phyloP scores from a whole-genome alignment of 352 stramenopile species.

The Phytophthora sojae region DNA sequence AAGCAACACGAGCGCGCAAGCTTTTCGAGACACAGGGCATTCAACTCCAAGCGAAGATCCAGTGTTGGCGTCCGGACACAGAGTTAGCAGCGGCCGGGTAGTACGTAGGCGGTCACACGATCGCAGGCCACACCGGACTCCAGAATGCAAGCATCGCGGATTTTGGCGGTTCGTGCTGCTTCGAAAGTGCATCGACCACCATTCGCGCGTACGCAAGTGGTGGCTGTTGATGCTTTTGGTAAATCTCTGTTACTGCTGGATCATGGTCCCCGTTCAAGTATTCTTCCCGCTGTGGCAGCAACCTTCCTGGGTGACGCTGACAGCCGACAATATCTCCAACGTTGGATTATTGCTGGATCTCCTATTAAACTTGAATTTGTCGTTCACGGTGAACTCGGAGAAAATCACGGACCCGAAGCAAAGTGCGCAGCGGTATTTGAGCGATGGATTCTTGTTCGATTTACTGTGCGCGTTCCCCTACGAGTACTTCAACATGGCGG shows the following conservation, averaged over 20 bases:
- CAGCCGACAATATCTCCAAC: slow-evolving; percentile 40
- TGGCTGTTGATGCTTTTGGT: slow-evolving; percentile 47
- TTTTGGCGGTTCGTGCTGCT: background rate
- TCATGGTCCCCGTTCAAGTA: slow-evolving; percentile 53
- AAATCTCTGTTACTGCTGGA: slow-evolving; percentile 52
- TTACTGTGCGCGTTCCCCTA: slow-evolving; percentile 55
- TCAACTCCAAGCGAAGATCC: slow-evolving; percentile 1
- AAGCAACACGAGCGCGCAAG: background rate
- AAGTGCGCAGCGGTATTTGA: slow-evolving; percentile 48
- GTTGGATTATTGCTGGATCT: slow-evolving; percentile 44
- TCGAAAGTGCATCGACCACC: slow-evolving; percentile 44
- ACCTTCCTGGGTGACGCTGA: slow-evolving; percentile 34
- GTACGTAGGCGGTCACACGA: background rate
- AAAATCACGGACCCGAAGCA: slow-evolving; percentile 53
- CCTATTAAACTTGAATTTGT: slow-evolving; percentile 60
- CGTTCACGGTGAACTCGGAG: slow-evolving; percentile 52
- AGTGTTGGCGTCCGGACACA: background rate
- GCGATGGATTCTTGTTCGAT: slow-evolving; percentile 44
- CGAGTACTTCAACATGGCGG: slow-evolving; percentile 25
- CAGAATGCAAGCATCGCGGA: background rate
- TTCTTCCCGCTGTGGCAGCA: slow-evolving; percentile 48
- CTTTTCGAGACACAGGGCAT: background rate
- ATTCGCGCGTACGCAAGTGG: slow-evolving; percentile 45
- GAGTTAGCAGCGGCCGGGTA: background rate
- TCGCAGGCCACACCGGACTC: background rate